These are phyloP conservation scores for Candida rishiriensis DNA, from an alignment of 805 yeast species.

Conservation along the genomic window DNA sequence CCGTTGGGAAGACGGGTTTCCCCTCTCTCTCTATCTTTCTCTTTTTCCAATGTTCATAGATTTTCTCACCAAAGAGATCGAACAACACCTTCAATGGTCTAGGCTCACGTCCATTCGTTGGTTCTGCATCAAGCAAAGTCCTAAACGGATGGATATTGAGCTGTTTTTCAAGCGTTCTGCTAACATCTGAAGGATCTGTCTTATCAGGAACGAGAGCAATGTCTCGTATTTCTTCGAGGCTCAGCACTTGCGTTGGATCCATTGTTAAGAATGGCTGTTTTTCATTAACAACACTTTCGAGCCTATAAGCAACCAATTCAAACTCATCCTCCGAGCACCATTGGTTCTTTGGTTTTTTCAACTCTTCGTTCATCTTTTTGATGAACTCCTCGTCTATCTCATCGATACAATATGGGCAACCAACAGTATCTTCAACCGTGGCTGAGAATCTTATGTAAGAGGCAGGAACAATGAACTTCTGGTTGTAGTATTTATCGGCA, in stretches of 20 bases:
- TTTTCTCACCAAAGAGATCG: constrained; percentile 54
- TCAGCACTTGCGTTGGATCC: constrained; percentile 74
- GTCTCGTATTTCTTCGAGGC: constrained; percentile 63
- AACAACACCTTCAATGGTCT: constrained; percentile 47
- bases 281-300: constrained; percentile 70
- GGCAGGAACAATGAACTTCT: constrained; percentile 65
- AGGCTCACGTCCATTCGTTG: constrained; percentile 30
- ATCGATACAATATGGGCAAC: constrained; percentile 84
- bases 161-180: constrained; percentile 52
- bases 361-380: constrained; percentile 34
- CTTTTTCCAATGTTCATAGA: constrained; percentile 78
- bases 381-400: constrained; percentile 78
- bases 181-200: constrained; percentile 53
- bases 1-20: constrained; percentile 61
- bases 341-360: constrained; percentile 25
- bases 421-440: constrained; percentile 92
- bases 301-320: constrained; percentile 68
- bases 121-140: constrained; percentile 54
- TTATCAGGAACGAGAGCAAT: constrained; percentile 40
- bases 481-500: constrained; percentile 65
- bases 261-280: constrained; percentile 85
- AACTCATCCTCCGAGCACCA: constrained; percentile 76
- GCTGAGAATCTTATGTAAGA: constrained; percentile 86
- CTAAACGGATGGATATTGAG: constrained; percentile 50
- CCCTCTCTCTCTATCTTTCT: constrained; percentile 73